These are phyloP conservation scores for Tulasnella sp. DNA, from an alignment of 768 basidiomycete species.

Conservation along the genomic window DNA sequence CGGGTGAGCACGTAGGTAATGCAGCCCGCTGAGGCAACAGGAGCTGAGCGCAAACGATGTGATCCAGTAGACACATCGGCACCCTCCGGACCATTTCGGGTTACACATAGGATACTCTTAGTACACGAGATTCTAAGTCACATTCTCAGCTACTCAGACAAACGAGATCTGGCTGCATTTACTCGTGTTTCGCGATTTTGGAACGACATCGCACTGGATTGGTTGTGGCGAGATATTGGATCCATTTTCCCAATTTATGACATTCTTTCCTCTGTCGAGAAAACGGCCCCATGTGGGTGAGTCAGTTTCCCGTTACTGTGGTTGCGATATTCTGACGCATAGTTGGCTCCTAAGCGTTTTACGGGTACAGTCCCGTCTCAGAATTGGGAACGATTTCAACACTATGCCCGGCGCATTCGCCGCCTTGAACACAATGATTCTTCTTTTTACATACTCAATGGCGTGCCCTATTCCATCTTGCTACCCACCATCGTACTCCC, in stretches of 20 bases:
- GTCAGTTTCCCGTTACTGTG: too few species aligned
- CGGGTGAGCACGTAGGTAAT: too few species aligned
- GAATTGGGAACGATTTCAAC: neutral
- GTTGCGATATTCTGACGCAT: too few species aligned
- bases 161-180: neutral
- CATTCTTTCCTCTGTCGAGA: neutral
- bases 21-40: too few species aligned
- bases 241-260: neutral
- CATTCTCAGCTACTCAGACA: neutral
- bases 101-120: neutral
- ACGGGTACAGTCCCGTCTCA: neutral
- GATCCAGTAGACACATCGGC: neutral
- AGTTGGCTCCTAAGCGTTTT: neutral
- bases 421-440: neutral
- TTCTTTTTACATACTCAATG: neutral
- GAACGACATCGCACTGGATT: conserved; percentile 2
- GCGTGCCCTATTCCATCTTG: neutral
- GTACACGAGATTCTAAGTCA: neutral
- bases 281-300: neutral
- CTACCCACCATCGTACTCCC: neutral
- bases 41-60: too few species aligned
- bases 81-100: neutral
- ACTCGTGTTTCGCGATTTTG: neutral
- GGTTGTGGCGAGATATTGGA: conserved; percentile 4
- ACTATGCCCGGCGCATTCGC: neutral